phyloP scores from a whole-genome alignment of 2,329 filamentous ascomycete species.

The Tolypocladium ophioglossoides region DNA sequence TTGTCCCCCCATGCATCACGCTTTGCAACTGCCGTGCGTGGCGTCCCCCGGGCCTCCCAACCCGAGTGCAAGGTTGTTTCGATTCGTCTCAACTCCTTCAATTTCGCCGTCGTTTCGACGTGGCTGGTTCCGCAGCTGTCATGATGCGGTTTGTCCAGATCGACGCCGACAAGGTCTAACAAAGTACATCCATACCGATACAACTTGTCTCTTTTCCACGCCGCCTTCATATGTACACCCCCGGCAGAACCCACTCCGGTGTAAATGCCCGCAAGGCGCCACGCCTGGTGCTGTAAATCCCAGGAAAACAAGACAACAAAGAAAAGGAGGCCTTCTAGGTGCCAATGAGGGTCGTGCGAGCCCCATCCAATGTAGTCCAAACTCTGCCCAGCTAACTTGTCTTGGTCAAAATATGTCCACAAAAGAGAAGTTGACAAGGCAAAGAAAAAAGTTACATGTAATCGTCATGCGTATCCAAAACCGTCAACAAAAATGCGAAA shows the following conservation, averaged over 20 bases:
- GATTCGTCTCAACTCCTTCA: not conserved
- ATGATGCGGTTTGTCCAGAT: not conserved
- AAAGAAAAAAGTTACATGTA: not conserved
- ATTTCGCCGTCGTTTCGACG: not conserved
- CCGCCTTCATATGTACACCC: not conserved
- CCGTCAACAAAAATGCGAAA: not conserved
- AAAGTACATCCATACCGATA: not conserved
- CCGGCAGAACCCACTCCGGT: not conserved
- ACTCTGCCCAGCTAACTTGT: not conserved
- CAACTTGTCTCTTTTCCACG: not conserved
- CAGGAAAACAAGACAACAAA: not conserved
- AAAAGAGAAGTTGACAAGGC: not conserved
- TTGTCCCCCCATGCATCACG: not conserved
- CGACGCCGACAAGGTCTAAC: not conserved
- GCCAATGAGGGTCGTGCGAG: not conserved
- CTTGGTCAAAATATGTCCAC: not conserved
- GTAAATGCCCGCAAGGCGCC: not conserved
- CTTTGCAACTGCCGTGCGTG: not conserved
- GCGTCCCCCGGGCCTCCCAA: not conserved
- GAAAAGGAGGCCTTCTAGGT: not conserved
- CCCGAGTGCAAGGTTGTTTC: not conserved
- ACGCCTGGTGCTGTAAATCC: slow-evolving; percentile 6
- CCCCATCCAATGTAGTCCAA: not conserved
- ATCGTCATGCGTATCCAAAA: not conserved
- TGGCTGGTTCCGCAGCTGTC: not conserved